A percentile compares a stretch with the other conserved stretches of the same genome.
Conservation (phyloP, 2,329 filamentous ascomycete genomes). For the Lecanoromycetidae sp. region DNA sequence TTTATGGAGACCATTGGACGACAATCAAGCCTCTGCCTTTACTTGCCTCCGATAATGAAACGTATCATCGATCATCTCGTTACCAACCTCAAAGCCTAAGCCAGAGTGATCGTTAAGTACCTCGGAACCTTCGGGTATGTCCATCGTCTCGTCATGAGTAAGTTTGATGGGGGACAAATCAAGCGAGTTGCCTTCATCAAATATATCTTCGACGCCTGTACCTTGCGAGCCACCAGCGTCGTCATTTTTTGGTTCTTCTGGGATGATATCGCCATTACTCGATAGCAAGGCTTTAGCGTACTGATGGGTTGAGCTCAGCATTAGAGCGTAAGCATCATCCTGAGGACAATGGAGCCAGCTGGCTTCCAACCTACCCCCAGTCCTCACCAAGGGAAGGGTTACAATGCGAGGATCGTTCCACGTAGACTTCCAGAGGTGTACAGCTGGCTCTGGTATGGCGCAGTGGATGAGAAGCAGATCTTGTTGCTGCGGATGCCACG, state of each 20-base stretch:
- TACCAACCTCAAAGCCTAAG: slow-evolving; percentile 2
- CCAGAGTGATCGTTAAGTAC: slow-evolving; percentile 5
- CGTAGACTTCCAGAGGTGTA: slow-evolving; percentile 18
- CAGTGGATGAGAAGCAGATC: slow-evolving; percentile 29
- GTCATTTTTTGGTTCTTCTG: not conserved
- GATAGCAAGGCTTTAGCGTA: slow-evolving; percentile 7
- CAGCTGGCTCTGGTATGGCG: slow-evolving; percentile 22
- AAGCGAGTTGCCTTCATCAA: slow-evolving; percentile 19
- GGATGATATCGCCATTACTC: slow-evolving; percentile 5
- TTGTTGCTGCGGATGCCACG: slow-evolving; percentile 29
- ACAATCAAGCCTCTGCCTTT: slow-evolving; percentile 3
- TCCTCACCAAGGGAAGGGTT: slow-evolving; percentile 9
- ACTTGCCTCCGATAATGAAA: slow-evolving; percentile 15
- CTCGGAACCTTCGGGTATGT: not conserved
- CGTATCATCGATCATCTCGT: slow-evolving; percentile 16
- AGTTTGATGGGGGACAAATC: slow-evolving; percentile 16
- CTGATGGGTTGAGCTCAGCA: slow-evolving; percentile 12
- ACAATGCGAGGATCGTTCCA: slow-evolving; percentile 15
- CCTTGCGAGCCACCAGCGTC: not conserved
- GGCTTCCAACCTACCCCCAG: slow-evolving; percentile 14
- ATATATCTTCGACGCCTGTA: slow-evolving; percentile 15
- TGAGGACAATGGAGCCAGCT: slow-evolving; percentile 14
- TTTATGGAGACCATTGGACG: not conserved
- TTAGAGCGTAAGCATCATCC: not conserved
- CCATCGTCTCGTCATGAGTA: slow-evolving; percentile 5